Evolutionary conservation across 1,284 basidiomycete genomes (phyloP), one percentile per base, ranked within the genome.

Genomic region (Xerocomus minutiporus): DNA sequence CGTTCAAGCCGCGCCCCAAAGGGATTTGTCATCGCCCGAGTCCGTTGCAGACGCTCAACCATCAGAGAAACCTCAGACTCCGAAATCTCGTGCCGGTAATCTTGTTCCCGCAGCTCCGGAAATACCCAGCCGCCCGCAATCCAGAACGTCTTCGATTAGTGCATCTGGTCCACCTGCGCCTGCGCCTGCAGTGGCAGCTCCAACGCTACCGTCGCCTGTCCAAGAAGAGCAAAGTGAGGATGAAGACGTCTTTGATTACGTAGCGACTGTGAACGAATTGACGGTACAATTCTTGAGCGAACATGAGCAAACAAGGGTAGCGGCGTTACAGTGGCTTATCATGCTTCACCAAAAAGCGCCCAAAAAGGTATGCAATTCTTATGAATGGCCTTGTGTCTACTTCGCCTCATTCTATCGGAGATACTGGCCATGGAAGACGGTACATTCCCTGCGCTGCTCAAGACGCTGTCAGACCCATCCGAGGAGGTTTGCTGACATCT

Each of bases 301-400:
- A 70, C 93, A 93, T 66, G 96, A 97, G 64, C 93, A 97, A 67
- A 98, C 97, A 1, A 78, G 96, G 40, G 91, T 99, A 6, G 92
- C 93, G 25, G 94, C 96, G 4, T 74, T 99, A 59, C 94, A 97
- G 72, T 99, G 97, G 97, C 75, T 99, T 31, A 86, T 97, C 48
- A 99, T 99, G 97, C 74, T 99, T 50, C 97, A 99, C 72, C 89
- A 94, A 66, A 98, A 98, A 67, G 92, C 93, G 17, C 97, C 97
- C 0, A 91, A 88, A 71, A 97, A 96, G 81, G 91, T 88, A 57
- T 39, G 69, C 48, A 8, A 8, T 50, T 55, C 17, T 36, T 17
- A 7, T 20, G 7, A n/a, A 36, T 34, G n/a, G 25, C 29, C 17
- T 15, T 13, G n/a, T 23, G 5, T 25, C 35, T n/a, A 6, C 36